Evolutionary conservation across 2,329 filamentous ascomycete species (phyloP).

Genomic region (Dendrostoma leiphaemia): DNA sequence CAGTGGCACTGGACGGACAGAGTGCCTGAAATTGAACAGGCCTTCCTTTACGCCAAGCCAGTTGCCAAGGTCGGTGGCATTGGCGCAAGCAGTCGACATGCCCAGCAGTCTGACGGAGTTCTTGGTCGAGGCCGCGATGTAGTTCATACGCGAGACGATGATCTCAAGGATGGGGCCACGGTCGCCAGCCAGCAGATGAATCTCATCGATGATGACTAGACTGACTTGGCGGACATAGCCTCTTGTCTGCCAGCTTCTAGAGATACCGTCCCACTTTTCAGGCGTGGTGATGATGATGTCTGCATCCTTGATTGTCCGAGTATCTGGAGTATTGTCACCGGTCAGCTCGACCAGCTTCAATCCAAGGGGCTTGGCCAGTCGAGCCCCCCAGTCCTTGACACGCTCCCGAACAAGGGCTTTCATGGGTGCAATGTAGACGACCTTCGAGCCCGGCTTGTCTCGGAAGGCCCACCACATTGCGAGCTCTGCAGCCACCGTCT

Average conservation of each 20-base stretch:
- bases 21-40: slow-evolving; percentile 96
- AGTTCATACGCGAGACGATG: slow-evolving; percentile 94
- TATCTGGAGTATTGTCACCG: slow-evolving; percentile 96
- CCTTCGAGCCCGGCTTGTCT: slow-evolving; percentile 90
- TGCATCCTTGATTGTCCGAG: slow-evolving; percentile 88
- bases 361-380: slow-evolving; percentile 79
- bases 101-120: slow-evolving; percentile 85
- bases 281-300: slow-evolving; percentile 98
- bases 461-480: slow-evolving; percentile 99
- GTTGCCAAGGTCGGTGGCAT: slow-evolving; percentile 88
- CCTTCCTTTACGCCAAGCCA: slow-evolving; percentile 97
- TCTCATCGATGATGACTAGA: slow-evolving; percentile 97
- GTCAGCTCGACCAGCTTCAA: slow-evolving; percentile 93
- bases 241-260: slow-evolving; percentile 96
- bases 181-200: slow-evolving; percentile 93
- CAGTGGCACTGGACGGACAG: slow-evolving; percentile 90
- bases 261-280: slow-evolving; percentile 99
- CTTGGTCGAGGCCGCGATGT: slow-evolving; percentile 92
- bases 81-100: slow-evolving; percentile 99
- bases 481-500: slow-evolving; percentile 92
- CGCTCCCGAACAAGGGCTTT: slow-evolving; percentile 95
- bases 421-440: slow-evolving; percentile 99
- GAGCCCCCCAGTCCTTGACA: slow-evolving; percentile 88
- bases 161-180: slow-evolving; percentile 97
- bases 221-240: slow-evolving; percentile 94